Evolutionary conservation across 2,329 filamentous ascomycete genomes (phyloP).

Genomic region (Cordyceps tenuipes): DNA sequence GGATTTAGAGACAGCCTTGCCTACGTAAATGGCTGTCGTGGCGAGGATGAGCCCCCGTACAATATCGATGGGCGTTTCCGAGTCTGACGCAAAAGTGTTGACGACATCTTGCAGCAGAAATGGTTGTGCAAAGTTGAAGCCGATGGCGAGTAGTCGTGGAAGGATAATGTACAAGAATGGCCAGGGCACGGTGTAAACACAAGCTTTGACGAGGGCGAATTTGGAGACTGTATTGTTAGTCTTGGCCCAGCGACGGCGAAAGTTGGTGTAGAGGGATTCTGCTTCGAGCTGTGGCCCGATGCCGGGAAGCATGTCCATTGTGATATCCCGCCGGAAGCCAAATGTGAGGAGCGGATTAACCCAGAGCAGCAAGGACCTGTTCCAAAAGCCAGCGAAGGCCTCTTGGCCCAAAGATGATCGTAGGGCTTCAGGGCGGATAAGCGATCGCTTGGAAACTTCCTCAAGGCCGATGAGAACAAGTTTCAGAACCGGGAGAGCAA

Average conservation of each 20-base stretch:
- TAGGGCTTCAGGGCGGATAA: slow-evolving; percentile 1
- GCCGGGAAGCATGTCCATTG: background rate
- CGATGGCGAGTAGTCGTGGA: background rate
- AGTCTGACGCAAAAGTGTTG: background rate
- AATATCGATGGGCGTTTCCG: background rate
- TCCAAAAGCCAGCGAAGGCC: slow-evolving; percentile 16
- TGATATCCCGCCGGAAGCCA: background rate
- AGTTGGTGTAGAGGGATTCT: background rate
- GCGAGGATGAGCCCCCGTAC: background rate
- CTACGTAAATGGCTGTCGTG: background rate
- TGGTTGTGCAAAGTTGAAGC: slow-evolving; percentile 8
- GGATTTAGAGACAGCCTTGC: slow-evolving; percentile 1
- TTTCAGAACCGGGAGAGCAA: slow-evolving; percentile 20
- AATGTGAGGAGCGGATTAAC: background rate
- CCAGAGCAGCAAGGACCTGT: slow-evolving; percentile 1
- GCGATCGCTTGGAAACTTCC: slow-evolving; percentile 21
- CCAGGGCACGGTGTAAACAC: background rate
- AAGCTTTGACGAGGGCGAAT: background rate
- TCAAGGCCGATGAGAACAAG: slow-evolving; percentile 23
- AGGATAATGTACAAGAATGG: background rate
- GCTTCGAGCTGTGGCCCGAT: background rate
- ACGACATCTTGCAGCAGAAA: slow-evolving; percentile 5
- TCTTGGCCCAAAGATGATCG: slow-evolving; percentile 14
- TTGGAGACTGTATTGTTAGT: background rate
- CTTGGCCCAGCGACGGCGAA: background rate